Evolutionary conservation across 2,329 filamentous ascomycete species (phyloP), one percentile per base, ranked within the genome.

Genomic region (Dryadomyces quercivorus): DNA sequence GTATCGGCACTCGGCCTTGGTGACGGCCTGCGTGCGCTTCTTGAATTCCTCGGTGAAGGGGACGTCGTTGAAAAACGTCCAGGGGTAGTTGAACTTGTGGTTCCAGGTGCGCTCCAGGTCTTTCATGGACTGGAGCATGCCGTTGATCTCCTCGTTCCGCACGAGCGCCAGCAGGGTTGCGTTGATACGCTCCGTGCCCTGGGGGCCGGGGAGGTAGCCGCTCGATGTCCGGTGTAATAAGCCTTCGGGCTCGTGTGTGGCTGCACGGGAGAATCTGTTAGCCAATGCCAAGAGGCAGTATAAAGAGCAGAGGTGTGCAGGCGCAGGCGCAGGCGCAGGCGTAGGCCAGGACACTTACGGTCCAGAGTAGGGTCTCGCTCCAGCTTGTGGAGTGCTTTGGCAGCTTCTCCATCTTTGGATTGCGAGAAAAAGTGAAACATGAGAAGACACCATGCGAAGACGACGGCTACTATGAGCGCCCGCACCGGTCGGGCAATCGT

Each of bases 21-120:
- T 97, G 51, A 80, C 84, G 31, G 84, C 88, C 59, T 78, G 75
- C 0, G 91, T 97, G 69, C 79, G 81, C 63, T 74, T 75, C 72
- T 94, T 97, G 75, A 98, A 98, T 63, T 97, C 91, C 16, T 93
- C 86, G 2, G 86, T 84, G 65, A 98, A 98, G 16, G 88, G 88
- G 52, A 88, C 84, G 65, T 98, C 92, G 71, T 98, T 98, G 78
- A 98, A 94, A 69, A 98, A 98, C 9, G 90, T 96, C 89, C 93
- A 98, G 0, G 93, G 93, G 66, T 98, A 98, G 74, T 98, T 98
- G 80, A 97, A 98, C 67, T 98, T 98, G 75, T 82, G 76, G 65
- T 98, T 98, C 90, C 91, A 98, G 1, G 92, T 97, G 60, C 86
- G 75, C 72, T 98, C 93, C 57, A 98, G 77, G 65, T 98, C 92